Conservation (phyloP, 1,284 basidiomycete species). For the Cystobasidiaceae sp. region DNA sequence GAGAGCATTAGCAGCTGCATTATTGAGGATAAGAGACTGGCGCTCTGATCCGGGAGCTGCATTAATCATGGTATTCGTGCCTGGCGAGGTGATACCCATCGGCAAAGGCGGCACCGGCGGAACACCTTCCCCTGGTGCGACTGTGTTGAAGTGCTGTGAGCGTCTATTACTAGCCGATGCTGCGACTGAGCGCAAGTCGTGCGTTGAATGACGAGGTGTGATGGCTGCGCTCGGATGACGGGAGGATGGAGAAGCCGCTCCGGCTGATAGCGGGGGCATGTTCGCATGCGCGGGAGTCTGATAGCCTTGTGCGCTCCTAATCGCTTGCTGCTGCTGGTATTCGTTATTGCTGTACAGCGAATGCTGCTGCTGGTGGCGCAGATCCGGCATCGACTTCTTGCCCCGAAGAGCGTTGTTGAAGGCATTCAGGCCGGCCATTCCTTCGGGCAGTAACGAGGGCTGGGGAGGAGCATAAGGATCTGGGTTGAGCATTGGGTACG, state of each 20-base stretch:
- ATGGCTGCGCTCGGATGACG: not conserved
- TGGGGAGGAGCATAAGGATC: conserved; percentile 25
- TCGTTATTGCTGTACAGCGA: conserved; percentile 41
- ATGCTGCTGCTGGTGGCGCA: conserved; percentile 35
- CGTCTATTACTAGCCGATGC: conserved; percentile 5
- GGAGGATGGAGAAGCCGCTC: not conserved
- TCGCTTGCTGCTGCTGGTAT: conserved; percentile 34
- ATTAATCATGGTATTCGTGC: too few species aligned
- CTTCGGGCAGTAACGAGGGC: conserved; percentile 20
- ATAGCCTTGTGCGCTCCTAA: not conserved
- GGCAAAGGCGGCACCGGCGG: conserved; percentile 17
- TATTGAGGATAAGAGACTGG: too few species aligned
- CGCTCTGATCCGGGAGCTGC: too few species aligned
- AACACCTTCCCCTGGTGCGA: not conserved
- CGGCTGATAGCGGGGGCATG: not conserved
- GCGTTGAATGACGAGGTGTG: conserved; percentile 21
- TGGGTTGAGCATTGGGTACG: conserved; percentile 41
- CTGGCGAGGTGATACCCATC: too few species aligned
- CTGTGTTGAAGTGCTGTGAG: not conserved
- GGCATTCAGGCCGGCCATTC: conserved; percentile 48
- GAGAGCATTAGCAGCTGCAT: too few species aligned
- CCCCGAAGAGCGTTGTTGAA: conserved; percentile 56
- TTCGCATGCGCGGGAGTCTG: not conserved
- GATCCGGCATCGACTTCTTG: conserved; percentile 89
- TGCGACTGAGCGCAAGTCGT: conserved; percentile 17